Conservation (phyloP, 345 rosid species). For the Salix caprea region DNA sequence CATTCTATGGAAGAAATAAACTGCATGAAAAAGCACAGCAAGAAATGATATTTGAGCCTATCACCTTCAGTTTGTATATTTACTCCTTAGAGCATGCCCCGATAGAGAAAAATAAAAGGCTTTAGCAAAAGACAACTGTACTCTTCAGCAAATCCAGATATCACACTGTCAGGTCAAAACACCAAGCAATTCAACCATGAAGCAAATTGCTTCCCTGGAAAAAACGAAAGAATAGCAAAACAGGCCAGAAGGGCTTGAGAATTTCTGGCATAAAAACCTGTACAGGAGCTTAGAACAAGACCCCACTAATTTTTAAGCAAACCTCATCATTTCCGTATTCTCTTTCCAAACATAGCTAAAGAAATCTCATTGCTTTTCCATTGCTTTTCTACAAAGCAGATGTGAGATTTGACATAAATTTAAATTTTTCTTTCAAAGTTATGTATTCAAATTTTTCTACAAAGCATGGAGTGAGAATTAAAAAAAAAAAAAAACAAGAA, state of each 20-base stretch:
- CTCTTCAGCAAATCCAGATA: constrained; percentile 3
- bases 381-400: not conserved
- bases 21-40: not conserved
- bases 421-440: not conserved
- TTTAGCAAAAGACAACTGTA: not conserved
- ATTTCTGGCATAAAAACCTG: not conserved
- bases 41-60: not conserved
- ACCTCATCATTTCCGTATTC: not conserved
- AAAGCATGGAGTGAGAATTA: not conserved
- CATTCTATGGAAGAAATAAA: not conserved
- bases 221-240: not conserved
- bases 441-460: not conserved
- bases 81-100: not conserved
- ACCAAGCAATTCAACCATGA: not conserved
- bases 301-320: not conserved
- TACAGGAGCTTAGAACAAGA: not conserved
- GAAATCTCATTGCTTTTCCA: not conserved
- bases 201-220: not conserved
- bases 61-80: not conserved
- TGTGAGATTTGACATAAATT: not conserved
- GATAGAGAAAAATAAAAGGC: not conserved
- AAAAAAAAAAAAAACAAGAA: not conserved
- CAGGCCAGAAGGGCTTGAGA: not conserved
- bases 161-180: not conserved
- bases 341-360: not conserved